Evolutionary conservation across 2,329 filamentous ascomycete species (phyloP).

Genomic region (Leptographium radiaticola): DNA sequence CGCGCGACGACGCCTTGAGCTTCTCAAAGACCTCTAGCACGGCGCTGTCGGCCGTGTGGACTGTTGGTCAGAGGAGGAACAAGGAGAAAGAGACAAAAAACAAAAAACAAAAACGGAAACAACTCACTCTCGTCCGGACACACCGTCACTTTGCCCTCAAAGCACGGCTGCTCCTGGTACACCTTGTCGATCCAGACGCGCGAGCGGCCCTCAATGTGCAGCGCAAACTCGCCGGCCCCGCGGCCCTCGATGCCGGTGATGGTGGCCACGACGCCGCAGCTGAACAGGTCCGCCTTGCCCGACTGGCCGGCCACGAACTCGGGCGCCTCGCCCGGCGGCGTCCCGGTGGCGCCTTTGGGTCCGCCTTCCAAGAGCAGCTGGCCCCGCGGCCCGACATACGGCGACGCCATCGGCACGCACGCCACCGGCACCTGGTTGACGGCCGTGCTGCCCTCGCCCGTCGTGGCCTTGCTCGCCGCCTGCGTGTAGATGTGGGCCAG

Average conservation of each 20-base stretch:
- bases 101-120: neutral
- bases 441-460: slow-evolving; percentile 48
- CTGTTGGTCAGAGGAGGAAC: slow-evolving; percentile 15
- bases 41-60: slow-evolving; percentile 36
- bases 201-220: slow-evolving; percentile 76
- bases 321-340: slow-evolving; percentile 29
- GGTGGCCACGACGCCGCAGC: slow-evolving; percentile 69
- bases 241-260: slow-evolving; percentile 67
- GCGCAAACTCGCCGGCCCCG: slow-evolving; percentile 60
- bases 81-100: neutral
- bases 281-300: slow-evolving; percentile 62
- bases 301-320: slow-evolving; percentile 45
- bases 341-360: slow-evolving; percentile 43
- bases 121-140: slow-evolving; percentile 53
- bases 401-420: slow-evolving; percentile 74
- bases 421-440: slow-evolving; percentile 63
- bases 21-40: slow-evolving; percentile 61
- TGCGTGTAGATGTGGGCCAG: slow-evolving; percentile 75
- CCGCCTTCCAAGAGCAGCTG: slow-evolving; percentile 51
- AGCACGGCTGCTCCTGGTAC: slow-evolving; percentile 67
- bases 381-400: slow-evolving; percentile 59
- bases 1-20: slow-evolving; percentile 72
- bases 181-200: slow-evolving; percentile 65
- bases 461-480: slow-evolving; percentile 29
- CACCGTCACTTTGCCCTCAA: slow-evolving; percentile 66